Percentiles rank a stretch among this genome's conserved stretches.
phyloP scores from a whole-genome alignment of 257 asterid genomes.

The Solanum rostratum region DNA sequence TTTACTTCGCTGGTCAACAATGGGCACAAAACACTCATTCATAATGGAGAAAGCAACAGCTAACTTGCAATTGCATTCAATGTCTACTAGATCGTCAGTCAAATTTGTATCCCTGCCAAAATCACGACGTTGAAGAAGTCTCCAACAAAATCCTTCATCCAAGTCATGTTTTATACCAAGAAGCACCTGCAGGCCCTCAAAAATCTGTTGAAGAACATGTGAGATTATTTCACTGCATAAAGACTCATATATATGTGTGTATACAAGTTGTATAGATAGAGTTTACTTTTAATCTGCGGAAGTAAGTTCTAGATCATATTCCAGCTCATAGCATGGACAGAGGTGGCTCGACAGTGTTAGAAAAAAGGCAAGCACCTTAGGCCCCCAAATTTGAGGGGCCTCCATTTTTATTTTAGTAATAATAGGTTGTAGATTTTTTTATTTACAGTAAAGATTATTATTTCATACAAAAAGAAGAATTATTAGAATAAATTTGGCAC shows the following conservation, averaged over 20 bases:
- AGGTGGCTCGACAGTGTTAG: too few species aligned
- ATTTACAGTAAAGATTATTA: too few species aligned
- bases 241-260: background rate
- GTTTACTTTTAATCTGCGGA: background rate
- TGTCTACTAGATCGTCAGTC: slow-evolving; percentile 17
- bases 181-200: slow-evolving; percentile 50
- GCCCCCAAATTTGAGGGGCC: too few species aligned
- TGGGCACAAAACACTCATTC: slow-evolving; percentile 28
- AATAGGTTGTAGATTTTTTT: too few species aligned
- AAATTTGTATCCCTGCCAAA: slow-evolving; percentile 24
- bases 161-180: slow-evolving; percentile 64
- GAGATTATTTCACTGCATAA: slow-evolving; percentile 8
- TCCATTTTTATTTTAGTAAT: too few species aligned
- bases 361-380: too few species aligned
- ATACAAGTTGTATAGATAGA: background rate
- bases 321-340: background rate
- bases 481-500: too few species aligned
- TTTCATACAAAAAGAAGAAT: too few species aligned
- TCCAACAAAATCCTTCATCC: slow-evolving; percentile 66
- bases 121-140: slow-evolving; percentile 49
- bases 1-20: slow-evolving; percentile 20
- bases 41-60: slow-evolving; percentile 21
- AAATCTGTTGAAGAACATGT: slow-evolving; percentile 38
- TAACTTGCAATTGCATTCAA: slow-evolving; percentile 19
- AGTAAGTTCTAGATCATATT: background rate